phyloP scores from a whole-genome alignment of 2,329 filamentous ascomycete genomes.

The Calonectria fujianensis region DNA sequence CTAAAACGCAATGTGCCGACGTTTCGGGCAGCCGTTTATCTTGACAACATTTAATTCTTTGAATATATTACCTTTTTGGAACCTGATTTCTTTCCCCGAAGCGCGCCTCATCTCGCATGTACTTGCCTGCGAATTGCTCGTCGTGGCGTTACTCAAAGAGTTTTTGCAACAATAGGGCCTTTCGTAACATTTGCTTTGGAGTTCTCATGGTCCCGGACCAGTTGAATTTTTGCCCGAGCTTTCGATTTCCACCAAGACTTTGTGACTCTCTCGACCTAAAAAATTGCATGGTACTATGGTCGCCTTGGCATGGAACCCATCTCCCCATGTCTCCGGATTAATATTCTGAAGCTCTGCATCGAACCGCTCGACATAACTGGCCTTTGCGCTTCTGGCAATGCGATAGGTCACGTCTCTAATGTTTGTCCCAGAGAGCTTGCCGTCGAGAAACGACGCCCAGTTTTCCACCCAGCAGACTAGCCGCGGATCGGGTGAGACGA shows the following conservation, averaged over 20 bases:
- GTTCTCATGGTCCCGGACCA: too few relatives aligned
- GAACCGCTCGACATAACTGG: not conserved
- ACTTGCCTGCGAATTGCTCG: too few relatives aligned
- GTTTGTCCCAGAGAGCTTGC: not conserved
- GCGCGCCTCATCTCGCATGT: too few relatives aligned
- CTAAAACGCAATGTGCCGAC: not conserved
- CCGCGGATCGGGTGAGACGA: not conserved
- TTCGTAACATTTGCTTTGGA: too few relatives aligned
- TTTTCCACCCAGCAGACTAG: slow-evolving; percentile 5
- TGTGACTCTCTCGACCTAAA: slow-evolving; percentile 9
- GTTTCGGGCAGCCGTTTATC: not conserved
- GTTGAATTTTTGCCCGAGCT: not conserved
- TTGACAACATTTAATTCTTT: slow-evolving; percentile 2
- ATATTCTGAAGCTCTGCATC: not conserved
- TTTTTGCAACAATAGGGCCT: too few relatives aligned
- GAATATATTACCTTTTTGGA: not conserved
- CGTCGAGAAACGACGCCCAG: slow-evolving; percentile 7
- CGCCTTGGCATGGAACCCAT: slow-evolving; percentile 3
- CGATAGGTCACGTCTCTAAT: not conserved
- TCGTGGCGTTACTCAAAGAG: too few relatives aligned
- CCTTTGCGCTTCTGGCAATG: not conserved
- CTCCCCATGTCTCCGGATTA: not conserved
- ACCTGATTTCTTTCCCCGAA: not conserved
- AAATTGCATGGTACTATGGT: not conserved
- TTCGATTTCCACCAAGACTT: not conserved